phyloP scores from a whole-genome alignment of 768 basidiomycete genomes.

The Strobilomyces dryophilus region DNA sequence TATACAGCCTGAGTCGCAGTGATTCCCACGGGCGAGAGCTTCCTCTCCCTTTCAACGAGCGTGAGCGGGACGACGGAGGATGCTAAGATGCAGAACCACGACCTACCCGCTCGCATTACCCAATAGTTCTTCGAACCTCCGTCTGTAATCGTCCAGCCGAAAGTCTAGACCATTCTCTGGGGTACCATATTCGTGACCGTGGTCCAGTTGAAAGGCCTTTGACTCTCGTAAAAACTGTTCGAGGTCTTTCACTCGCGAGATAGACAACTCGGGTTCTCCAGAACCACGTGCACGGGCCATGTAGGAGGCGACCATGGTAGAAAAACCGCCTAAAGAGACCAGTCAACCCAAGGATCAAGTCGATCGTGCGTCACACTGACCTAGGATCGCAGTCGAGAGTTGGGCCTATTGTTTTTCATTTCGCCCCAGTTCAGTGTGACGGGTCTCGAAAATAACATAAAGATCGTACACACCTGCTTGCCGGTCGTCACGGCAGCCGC shows the following conservation, averaged over 20 bases:
- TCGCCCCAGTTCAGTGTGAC: not conserved
- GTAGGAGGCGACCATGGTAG: constrained; percentile 69
- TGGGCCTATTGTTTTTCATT: constrained; percentile 30
- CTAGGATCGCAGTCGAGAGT: constrained; percentile 38
- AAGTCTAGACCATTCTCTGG: constrained; percentile 7
- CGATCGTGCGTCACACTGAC: constrained; percentile 16
- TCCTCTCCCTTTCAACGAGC: constrained; percentile 16
- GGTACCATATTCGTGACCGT: constrained; percentile 36
- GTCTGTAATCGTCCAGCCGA: constrained; percentile 11
- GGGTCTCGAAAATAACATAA: no score
- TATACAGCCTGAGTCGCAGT: not conserved
- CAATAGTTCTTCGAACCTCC: constrained; percentile 28
- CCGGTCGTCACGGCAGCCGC: constrained; percentile 44
- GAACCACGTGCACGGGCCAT: constrained; percentile 67
- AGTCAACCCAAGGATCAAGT: not conserved
- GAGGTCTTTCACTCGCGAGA: constrained; percentile 52
- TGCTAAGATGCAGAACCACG: not conserved
- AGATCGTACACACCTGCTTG: constrained; percentile 33
- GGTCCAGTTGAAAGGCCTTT: constrained; percentile 53
- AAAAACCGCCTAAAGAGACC: constrained; percentile 46
- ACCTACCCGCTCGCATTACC: constrained; percentile 26
- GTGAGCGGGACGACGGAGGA: not conserved
- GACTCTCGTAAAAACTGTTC: constrained; percentile 65
- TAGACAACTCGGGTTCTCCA: constrained; percentile 65
- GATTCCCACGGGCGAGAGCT: constrained; percentile 15